Percentiles rank a stretch among this genome's conserved stretches.
These are phyloP conservation scores for Chlamydomonas reinhardtii DNA, from an alignment of 163 green algal genomes.

Conservation along the genomic window DNA sequence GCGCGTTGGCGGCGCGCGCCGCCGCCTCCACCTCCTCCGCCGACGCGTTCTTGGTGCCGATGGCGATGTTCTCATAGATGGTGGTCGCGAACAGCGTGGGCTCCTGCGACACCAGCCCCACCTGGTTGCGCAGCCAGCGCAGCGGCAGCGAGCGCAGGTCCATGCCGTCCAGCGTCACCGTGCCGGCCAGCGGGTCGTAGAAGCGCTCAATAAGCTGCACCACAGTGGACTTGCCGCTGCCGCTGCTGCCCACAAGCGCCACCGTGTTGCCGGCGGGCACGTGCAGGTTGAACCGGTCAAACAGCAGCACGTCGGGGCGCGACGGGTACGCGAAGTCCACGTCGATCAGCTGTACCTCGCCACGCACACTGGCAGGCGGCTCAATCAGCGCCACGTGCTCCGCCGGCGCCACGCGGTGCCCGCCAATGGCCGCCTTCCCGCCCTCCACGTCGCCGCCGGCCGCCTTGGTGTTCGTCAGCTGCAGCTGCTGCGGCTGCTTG, in stretches of 20 bases:
- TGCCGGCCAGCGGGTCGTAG: constrained; percentile 79
- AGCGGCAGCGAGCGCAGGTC: constrained; percentile 82
- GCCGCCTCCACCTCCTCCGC: constrained; percentile 75
- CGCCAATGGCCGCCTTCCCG: no score
- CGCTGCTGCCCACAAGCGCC: constrained; percentile 70
- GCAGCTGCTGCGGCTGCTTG: not conserved
- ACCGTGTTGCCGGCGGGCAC: constrained; percentile 71
- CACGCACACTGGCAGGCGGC: constrained; percentile 7
- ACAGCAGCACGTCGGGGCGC: constrained; percentile 59
- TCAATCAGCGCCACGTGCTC: no score
- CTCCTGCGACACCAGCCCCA: constrained; percentile 78
- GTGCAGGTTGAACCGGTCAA: constrained; percentile 57
- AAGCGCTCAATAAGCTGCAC: constrained; percentile 87
- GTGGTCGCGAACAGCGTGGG: constrained; percentile 92
- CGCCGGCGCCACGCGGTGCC: no score
- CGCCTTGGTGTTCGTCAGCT: no score
- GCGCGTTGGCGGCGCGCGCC: constrained; percentile 77
- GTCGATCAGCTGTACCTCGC: constrained; percentile 48
- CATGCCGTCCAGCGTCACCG: constrained; percentile 85
- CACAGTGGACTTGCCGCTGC: constrained; percentile 80
- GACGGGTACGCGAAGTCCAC: constrained; percentile 90
- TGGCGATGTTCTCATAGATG: constrained; percentile 93
- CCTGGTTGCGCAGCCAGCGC: constrained; percentile 66
- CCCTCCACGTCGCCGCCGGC: no score
- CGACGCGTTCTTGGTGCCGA: constrained; percentile 51